These are phyloP conservation scores for Golubevia sp. DNA, from an alignment of 1,284 basidiomycete species.

Conservation along the genomic window DNA sequence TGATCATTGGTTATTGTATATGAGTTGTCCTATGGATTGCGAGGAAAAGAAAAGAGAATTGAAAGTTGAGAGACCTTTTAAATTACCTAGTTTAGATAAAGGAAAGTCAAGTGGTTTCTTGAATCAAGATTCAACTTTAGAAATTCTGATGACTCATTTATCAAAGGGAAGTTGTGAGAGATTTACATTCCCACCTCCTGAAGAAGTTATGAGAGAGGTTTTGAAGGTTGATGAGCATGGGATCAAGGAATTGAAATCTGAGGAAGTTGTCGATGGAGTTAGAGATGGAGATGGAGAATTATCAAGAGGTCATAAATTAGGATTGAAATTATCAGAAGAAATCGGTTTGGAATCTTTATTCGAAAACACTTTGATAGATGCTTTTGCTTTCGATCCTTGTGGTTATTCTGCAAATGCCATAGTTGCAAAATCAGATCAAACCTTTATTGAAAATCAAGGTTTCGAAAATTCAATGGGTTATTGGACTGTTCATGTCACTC, in stretches of 20 bases:
- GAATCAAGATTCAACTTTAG: slow-evolving; percentile 83
- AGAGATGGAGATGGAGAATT: slow-evolving; percentile 9
- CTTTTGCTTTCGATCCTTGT: slow-evolving; percentile 92
- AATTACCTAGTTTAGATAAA: slow-evolving; percentile 12
- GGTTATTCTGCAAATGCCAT: slow-evolving; percentile 96
- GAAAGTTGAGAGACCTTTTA: slow-evolving; percentile 27
- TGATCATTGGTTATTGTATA: slow-evolving; percentile 96
- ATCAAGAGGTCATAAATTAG: slow-evolving; percentile 69
- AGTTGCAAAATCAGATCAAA: slow-evolving; percentile 20
- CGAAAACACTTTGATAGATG: slow-evolving; percentile 82
- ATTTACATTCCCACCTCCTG: slow-evolving; percentile 71
- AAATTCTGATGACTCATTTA: slow-evolving; percentile 98
- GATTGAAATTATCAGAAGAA: slow-evolving; percentile 71
- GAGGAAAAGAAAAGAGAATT: not conserved
- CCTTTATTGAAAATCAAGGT: slow-evolving; percentile 17
- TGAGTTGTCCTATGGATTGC: too few relatives aligned
- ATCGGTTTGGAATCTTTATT: slow-evolving; percentile 87
- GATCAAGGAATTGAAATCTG: too few relatives aligned
- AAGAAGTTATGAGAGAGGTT: too few relatives aligned
- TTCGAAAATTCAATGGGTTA: slow-evolving; percentile 65
- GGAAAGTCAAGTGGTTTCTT: too few relatives aligned
- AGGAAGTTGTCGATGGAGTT: too few relatives aligned
- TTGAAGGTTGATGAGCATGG: too few relatives aligned
- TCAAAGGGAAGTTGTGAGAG: slow-evolving; percentile 73
- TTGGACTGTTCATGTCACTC: slow-evolving; percentile 98